Evolutionary conservation across 352 stramenopile species (phyloP).

Genomic region (Vaucheria bursata): DNA sequence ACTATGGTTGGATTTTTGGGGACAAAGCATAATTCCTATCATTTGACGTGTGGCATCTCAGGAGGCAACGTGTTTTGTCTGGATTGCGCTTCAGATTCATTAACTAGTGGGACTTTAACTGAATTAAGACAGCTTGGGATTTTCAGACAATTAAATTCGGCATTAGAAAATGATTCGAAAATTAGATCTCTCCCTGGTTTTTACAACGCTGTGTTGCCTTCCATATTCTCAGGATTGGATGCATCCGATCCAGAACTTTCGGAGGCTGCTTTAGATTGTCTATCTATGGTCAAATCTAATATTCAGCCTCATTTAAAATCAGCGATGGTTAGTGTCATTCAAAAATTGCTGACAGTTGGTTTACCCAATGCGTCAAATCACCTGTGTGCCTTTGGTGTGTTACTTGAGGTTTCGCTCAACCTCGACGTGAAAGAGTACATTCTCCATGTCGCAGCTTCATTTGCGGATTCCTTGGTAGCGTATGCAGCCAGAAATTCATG

Average conservation of each 20-base stretch:
- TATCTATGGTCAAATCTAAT: background rate
- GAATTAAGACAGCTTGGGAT: background rate
- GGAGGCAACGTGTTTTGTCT: background rate
- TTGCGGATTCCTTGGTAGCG: background rate
- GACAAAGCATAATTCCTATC: background rate
- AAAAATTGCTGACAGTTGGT: background rate
- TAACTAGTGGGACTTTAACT: background rate
- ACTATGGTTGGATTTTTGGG: too few species aligned
- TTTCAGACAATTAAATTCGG: background rate
- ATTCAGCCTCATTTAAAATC: background rate
- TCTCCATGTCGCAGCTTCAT: background rate
- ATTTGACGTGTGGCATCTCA: background rate
- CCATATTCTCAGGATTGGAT: background rate
- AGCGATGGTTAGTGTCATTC: background rate
- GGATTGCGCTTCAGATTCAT: background rate
- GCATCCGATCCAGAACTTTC: background rate
- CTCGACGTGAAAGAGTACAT: background rate
- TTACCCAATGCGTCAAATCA: background rate
- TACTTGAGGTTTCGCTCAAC: background rate
- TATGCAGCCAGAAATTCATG: background rate
- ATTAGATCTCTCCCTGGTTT: background rate
- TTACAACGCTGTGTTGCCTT: background rate
- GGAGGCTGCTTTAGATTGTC: background rate
- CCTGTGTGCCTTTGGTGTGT: background rate
- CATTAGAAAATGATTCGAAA: background rate